phyloP scores from a whole-genome alignment of 2,329 filamentous ascomycete species.

The Exophiala spinifera region DNA sequence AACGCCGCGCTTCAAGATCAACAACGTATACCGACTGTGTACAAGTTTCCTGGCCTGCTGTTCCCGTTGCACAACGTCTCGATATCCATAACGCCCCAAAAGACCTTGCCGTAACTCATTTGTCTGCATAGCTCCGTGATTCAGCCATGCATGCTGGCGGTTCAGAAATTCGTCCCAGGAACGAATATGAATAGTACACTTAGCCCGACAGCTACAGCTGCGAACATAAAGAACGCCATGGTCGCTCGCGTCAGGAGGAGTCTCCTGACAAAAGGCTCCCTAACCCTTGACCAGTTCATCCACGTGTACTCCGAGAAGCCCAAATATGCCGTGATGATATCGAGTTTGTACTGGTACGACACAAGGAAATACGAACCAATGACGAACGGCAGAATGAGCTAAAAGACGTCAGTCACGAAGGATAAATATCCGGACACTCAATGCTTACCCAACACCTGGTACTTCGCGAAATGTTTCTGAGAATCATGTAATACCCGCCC shows the following conservation, averaged over 20 bases:
- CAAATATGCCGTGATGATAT: slow-evolving; percentile 83
- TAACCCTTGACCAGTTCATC: slow-evolving; percentile 82
- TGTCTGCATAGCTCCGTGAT: neutral
- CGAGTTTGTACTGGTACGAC: slow-evolving; percentile 93
- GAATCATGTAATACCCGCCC: slow-evolving; percentile 89
- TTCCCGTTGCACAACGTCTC: too few species aligned
- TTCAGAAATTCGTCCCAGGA: slow-evolving; percentile 62
- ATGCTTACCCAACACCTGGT: slow-evolving; percentile 75
- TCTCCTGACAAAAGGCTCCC: slow-evolving; percentile 85
- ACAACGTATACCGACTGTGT: too few species aligned
- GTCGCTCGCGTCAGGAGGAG: slow-evolving; percentile 79
- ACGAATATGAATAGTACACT: slow-evolving; percentile 92
- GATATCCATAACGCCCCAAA: neutral
- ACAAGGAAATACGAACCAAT: slow-evolving; percentile 83
- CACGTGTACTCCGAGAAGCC: slow-evolving; percentile 96
- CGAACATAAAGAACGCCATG: slow-evolving; percentile 73
- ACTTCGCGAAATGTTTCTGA: slow-evolving; percentile 71
- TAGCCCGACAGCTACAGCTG: slow-evolving; percentile 74
- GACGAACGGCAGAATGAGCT: slow-evolving; percentile 85
- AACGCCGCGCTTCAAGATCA: too few species aligned
- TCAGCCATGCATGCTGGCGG: neutral
- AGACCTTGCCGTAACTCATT: neutral
- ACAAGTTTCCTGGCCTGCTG: too few species aligned
- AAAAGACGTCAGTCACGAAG: slow-evolving; percentile 18
- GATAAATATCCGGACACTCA: neutral